Evolutionary conservation across 208 protist genomes (phyloP).

Genomic region (Trypanosoma vivax): DNA sequence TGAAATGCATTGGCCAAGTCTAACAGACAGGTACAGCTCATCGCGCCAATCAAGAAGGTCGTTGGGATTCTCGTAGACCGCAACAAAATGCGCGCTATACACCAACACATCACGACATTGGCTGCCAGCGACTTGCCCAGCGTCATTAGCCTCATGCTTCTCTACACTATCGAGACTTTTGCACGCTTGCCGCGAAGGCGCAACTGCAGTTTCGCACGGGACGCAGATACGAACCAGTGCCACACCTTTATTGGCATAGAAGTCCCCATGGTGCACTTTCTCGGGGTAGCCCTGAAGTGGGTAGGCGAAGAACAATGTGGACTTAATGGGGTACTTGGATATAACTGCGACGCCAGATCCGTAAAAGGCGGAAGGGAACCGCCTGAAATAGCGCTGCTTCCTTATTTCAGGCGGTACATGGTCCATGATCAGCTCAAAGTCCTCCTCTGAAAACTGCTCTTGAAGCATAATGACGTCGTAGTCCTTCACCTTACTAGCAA

Average conservation of each 20-base stretch:
- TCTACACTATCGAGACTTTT: no score
- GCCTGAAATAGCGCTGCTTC: conserved; percentile 48
- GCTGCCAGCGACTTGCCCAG: background rate
- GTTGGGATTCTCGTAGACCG: conserved; percentile 63
- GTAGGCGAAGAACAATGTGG: conserved; percentile 68
- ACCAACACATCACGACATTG: conserved; percentile 44
- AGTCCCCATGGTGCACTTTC: conserved; percentile 82
- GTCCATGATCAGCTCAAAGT: conserved; percentile 62
- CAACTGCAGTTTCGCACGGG: conserved; percentile 21
- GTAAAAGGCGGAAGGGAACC: conserved; percentile 82
- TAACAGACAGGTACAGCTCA: conserved; percentile 76
- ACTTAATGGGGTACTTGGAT: conserved; percentile 72
- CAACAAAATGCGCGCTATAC: conserved; percentile 82
- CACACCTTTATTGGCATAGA: conserved; percentile 85
- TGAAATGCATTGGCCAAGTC: conserved; percentile 73
- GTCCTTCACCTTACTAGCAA: conserved; percentile 64
- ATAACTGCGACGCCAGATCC: conserved; percentile 81
- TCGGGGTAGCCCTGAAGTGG: conserved; percentile 81
- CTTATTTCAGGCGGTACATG: conserved; percentile 33
- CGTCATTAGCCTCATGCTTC: no score
- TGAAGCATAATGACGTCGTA: conserved; percentile 85
- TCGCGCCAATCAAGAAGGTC: conserved; percentile 47
- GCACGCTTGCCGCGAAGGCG: no score
- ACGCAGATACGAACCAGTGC: conserved; percentile 62
- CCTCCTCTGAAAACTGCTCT: conserved; percentile 72